Percentiles rank a stretch among this genome's conserved stretches.
These are phyloP conservation scores for Nemania sp. DNA, from an alignment of 2,329 filamentous ascomycete species.

Conservation along the genomic window DNA sequence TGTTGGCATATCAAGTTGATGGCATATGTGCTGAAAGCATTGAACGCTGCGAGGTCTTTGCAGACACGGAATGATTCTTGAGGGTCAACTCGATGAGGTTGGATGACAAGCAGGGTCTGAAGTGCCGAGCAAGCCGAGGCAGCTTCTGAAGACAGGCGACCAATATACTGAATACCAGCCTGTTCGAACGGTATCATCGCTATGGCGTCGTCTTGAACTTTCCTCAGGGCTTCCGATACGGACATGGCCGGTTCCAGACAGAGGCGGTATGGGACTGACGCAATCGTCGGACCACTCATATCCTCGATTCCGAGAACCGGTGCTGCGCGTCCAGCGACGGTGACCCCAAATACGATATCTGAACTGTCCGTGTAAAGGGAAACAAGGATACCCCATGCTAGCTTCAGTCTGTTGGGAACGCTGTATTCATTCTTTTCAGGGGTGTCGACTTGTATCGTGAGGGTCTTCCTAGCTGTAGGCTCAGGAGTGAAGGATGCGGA, in stretches of 20 bases:
- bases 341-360: conserved; percentile 15
- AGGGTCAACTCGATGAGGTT: not conserved
- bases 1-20: conserved; percentile 13
- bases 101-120: conserved; percentile 14
- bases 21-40: conserved; percentile 20
- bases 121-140: conserved; percentile 1
- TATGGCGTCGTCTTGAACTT: conserved; percentile 2
- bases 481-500: conserved; percentile 2
- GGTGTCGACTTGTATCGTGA: not conserved
- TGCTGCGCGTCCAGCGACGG: conserved; percentile 14
- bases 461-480: conserved; percentile 1
- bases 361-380: conserved; percentile 8
- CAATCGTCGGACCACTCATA: conserved; percentile 18
- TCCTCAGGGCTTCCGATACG: not conserved
- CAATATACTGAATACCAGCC: conserved; percentile 11
- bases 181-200: conserved; percentile 14
- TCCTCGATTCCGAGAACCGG: conserved; percentile 11
- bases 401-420: conserved; percentile 11
- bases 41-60: not conserved
- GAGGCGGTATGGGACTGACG: conserved; percentile 10
- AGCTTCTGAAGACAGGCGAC: not conserved
- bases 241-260: not conserved
- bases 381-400: conserved; percentile 15
- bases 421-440: not conserved
- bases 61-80: not conserved